A percentile compares a stretch with the other conserved stretches of the same genome.
Conservation (phyloP, 2,329 filamentous ascomycete genomes). For the Biscogniauxia mediterranea region DNA sequence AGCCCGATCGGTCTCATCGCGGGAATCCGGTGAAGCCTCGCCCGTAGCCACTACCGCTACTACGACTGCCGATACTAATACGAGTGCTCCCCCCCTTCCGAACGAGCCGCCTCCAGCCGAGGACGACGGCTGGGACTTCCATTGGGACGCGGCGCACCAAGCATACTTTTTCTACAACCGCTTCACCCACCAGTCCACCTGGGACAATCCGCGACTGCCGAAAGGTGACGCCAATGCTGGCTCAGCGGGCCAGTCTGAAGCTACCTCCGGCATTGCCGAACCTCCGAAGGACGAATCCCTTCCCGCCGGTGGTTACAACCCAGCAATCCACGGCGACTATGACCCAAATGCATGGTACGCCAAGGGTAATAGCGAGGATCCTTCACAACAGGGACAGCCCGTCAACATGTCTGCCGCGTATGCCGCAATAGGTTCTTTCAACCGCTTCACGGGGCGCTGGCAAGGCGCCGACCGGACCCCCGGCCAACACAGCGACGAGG, state of each 20-base stretch:
- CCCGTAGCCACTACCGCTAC: slow-evolving; percentile 9
- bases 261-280: slow-evolving; percentile 26
- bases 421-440: slow-evolving; percentile 74
- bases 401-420: slow-evolving; percentile 50
- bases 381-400: slow-evolving; percentile 34
- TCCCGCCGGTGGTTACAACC: slow-evolving; percentile 80
- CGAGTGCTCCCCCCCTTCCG: slow-evolving; percentile 37
- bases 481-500: slow-evolving; percentile 80
- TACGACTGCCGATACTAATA: slow-evolving; percentile 13
- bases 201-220: slow-evolving; percentile 81
- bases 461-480: slow-evolving; percentile 66
- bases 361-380: slow-evolving; percentile 47
- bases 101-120: slow-evolving; percentile 40
- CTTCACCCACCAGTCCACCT: slow-evolving; percentile 72
- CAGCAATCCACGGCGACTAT: slow-evolving; percentile 93
- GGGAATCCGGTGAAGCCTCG: slow-evolving; percentile 23
- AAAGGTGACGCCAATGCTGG: slow-evolving; percentile 32
- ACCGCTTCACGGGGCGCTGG: slow-evolving; percentile 84
- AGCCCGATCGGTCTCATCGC: slow-evolving; percentile 13
- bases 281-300: slow-evolving; percentile 36
- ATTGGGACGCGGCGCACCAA: slow-evolving; percentile 69
- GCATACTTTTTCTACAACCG: slow-evolving; percentile 85
- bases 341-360: slow-evolving; percentile 96
- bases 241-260: slow-evolving; percentile 24
- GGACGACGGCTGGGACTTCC: slow-evolving; percentile 75